Conservation (phyloP, 129 eudicot species). For the Arctium lappa region DNA sequence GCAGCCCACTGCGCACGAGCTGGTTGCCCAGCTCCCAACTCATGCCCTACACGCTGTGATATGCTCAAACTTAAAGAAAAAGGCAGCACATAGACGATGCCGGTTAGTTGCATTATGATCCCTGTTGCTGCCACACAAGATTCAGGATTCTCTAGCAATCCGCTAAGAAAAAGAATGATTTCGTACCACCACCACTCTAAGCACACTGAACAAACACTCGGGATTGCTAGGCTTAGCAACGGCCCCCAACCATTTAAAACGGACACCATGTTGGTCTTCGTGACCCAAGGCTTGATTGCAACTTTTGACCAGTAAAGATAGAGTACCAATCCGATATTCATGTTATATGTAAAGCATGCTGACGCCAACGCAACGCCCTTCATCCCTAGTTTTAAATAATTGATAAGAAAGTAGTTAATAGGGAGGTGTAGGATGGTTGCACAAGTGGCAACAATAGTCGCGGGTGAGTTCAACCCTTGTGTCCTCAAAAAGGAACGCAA, state of each 20-base stretch:
- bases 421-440: slow-evolving; percentile 61
- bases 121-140: slow-evolving; percentile 70
- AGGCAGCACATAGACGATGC: slow-evolving; percentile 56
- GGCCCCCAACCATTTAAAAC: slow-evolving; percentile 64
- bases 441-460: slow-evolving; percentile 43
- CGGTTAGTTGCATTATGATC: slow-evolving; percentile 62
- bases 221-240: slow-evolving; percentile 49
- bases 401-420: slow-evolving; percentile 52
- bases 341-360: slow-evolving; percentile 39
- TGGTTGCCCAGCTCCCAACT: slow-evolving; percentile 64
- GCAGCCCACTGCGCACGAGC: slow-evolving; percentile 47
- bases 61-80: slow-evolving; percentile 50
- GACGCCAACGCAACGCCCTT: slow-evolving; percentile 76
- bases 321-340: slow-evolving; percentile 49
- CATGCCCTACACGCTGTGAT: slow-evolving; percentile 72
- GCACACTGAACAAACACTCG: slow-evolving; percentile 56
- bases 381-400: slow-evolving; percentile 41
- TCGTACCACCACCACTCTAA: slow-evolving; percentile 95
- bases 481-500: slow-evolving; percentile 57
- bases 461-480: slow-evolving; percentile 51
- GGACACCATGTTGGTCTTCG: slow-evolving; percentile 23
- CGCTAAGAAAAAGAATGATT: slow-evolving; percentile 56
- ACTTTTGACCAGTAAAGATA: slow-evolving; percentile 43
- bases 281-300: slow-evolving; percentile 53
- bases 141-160: slow-evolving; percentile 56